Evolutionary conservation across 1,284 basidiomycete species (phyloP).

Genomic region (Naganishia liquefaciens): DNA sequence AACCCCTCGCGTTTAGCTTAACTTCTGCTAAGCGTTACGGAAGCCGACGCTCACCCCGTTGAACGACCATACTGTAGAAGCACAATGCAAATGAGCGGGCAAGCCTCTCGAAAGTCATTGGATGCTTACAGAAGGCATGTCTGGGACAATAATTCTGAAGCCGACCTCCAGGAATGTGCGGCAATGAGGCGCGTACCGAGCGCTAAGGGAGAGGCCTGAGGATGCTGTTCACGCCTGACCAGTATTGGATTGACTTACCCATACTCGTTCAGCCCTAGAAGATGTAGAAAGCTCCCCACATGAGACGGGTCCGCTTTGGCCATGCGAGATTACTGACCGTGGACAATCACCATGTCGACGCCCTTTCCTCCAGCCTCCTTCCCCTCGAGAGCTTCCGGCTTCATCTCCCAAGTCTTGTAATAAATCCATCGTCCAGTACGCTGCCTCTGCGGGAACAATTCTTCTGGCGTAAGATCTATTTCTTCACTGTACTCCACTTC

Average conservation of each 20-base stretch:
- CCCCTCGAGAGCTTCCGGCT: conserved; percentile 42
- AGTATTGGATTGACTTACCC: conserved; percentile 36
- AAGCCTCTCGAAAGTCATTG: neutral
- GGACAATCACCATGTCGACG: conserved; percentile 50
- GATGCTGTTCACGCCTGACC: neutral
- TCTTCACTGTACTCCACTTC: conserved; percentile 50
- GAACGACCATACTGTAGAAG: conserved; percentile 51
- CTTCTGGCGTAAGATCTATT: conserved; percentile 44
- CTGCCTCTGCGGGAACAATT: conserved; percentile 41
- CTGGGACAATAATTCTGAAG: conserved; percentile 57
- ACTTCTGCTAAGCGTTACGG: neutral
- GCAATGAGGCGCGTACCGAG: conserved; percentile 55
- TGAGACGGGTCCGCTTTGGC: neutral
- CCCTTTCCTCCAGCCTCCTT: conserved; percentile 49
- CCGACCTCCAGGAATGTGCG: conserved; percentile 55
- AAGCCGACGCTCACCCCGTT: conserved; percentile 43
- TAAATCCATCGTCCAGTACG: conserved; percentile 50
- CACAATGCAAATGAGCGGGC: neutral
- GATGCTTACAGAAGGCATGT: conserved; percentile 56
- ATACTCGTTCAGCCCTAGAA: conserved; percentile 52
- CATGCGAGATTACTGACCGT: conserved; percentile 43
- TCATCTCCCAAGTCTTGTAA: conserved; percentile 53
- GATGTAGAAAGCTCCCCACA: neutral
- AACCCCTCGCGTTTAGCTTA: neutral
- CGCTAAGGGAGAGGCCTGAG: conserved; percentile 7